Conservation (phyloP, 495 filamentous ascomycete genomes). For the Aspergillus nidulans region DNA sequence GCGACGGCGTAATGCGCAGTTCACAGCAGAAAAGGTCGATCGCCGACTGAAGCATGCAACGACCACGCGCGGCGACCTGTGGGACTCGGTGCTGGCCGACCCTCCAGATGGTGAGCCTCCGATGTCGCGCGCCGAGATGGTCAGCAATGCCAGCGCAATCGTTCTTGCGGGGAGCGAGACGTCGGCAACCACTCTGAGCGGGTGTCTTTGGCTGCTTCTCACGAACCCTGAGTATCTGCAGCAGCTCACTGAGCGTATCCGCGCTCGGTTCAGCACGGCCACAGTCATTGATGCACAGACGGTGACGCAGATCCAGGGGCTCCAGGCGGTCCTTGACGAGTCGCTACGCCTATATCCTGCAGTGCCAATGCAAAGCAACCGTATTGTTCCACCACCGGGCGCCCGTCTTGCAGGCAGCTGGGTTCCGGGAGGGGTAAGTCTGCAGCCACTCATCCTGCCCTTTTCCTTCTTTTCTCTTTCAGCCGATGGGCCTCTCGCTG, state of each 20-base stretch:
- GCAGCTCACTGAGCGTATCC: background rate
- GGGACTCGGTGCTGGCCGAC: background rate
- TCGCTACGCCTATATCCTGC: background rate
- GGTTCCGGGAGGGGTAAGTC: background rate
- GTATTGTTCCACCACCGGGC: background rate
- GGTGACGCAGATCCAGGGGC: background rate
- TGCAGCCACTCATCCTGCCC: no score
- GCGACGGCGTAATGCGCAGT: background rate
- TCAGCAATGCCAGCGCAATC: background rate
- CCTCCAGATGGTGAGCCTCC: background rate
- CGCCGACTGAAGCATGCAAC: background rate
- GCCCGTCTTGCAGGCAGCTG: background rate
- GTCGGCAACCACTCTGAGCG: background rate
- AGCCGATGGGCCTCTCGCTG: background rate
- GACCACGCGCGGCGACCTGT: background rate
- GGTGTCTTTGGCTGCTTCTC: background rate
- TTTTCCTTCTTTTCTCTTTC: background rate
- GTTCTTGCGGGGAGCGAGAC: conserved; percentile 1
- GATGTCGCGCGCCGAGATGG: background rate
- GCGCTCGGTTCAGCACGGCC: background rate
- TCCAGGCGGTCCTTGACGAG: background rate
- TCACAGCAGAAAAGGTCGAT: background rate
- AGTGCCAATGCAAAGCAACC: background rate
- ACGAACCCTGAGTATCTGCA: background rate
- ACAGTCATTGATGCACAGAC: background rate